phyloP scores from a whole-genome alignment of 805 yeast genomes.

The Zygosaccharomyces rouxii region DNA sequence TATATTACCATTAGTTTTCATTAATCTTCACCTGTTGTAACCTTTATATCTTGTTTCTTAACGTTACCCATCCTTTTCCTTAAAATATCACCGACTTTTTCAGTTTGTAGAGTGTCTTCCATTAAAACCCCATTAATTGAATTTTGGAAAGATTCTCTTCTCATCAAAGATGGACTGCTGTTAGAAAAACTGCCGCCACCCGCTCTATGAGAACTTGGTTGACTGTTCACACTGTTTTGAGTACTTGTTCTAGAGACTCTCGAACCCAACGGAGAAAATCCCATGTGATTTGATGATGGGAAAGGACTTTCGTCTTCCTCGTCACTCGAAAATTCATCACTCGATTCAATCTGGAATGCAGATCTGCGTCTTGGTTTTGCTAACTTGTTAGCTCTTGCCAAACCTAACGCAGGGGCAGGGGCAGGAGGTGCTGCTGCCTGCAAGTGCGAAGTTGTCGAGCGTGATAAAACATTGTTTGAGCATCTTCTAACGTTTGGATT shows the following conservation, averaged over 20 bases:
- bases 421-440: neutral
- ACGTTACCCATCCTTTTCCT: constrained; percentile 20
- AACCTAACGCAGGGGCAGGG: neutral
- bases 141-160: constrained; percentile 13
- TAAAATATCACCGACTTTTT: constrained; percentile 25
- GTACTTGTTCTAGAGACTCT: constrained; percentile 20
- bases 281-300: constrained; percentile 8
- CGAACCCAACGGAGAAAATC: constrained; percentile 14
- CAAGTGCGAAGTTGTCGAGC: constrained; percentile 25
- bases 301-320: constrained; percentile 23
- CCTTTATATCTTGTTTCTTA: constrained; percentile 4
- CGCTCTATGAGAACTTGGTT: constrained; percentile 8
- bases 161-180: constrained; percentile 15
- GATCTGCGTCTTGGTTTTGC: constrained; percentile 5
- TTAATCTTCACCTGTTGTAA: neutral
- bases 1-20: neutral
- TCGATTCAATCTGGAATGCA: constrained; percentile 29
- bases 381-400: neutral
- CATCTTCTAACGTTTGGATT: constrained; percentile 8
- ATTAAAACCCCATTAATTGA: constrained; percentile 17
- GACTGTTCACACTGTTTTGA: constrained; percentile 18
- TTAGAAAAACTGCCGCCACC: constrained; percentile 19
- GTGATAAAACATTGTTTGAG: constrained; percentile 15
- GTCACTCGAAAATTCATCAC: constrained; percentile 26
- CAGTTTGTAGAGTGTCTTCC: constrained; percentile 24